Percentiles rank a stretch among this genome's conserved stretches.
These are phyloP conservation scores for Candida maris DNA, from an alignment of 805 yeast genomes.

Conservation along the genomic window DNA sequence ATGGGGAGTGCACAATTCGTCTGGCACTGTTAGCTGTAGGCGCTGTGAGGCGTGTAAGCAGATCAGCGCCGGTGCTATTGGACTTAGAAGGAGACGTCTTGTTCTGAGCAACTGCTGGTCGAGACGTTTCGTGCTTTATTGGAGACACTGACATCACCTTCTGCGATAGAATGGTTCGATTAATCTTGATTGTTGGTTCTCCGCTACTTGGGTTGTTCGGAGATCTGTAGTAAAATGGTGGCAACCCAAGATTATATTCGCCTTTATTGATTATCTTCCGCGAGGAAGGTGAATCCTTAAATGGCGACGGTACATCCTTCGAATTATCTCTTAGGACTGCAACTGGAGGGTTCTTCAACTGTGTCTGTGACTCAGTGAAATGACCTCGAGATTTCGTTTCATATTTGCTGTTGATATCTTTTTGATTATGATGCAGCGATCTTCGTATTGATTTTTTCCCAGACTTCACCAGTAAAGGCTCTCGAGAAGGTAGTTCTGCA, in stretches of 20 bases:
- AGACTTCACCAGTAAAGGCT: conserved; percentile 29
- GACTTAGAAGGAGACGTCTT: conserved; percentile 8
- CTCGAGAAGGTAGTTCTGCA: conserved; percentile 31
- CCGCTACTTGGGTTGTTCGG: conserved; percentile 19
- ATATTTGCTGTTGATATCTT: conserved; percentile 1
- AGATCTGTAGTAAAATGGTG: conserved; percentile 17
- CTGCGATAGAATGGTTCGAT: conserved; percentile 13
- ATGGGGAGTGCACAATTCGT: conserved; percentile 13
- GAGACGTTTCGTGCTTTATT: conserved; percentile 1
- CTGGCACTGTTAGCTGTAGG: conserved; percentile 26
- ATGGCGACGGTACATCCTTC: conserved; percentile 20
- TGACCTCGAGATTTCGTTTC: not conserved
- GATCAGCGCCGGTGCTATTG: conserved; percentile 5
- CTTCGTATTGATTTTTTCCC: conserved; percentile 23
- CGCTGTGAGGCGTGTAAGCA: conserved; percentile 22
- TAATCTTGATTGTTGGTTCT: conserved; percentile 30
- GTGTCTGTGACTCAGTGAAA: not conserved
- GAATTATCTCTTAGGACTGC: conserved; percentile 1
- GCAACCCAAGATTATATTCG: conserved; percentile 19
- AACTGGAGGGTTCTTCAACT: not conserved
- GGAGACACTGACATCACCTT: conserved; percentile 12
- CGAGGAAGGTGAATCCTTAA: conserved; percentile 14
- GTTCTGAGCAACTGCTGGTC: conserved; percentile 1
- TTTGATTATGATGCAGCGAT: conserved; percentile 13
- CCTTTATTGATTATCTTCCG: conserved; percentile 3